phyloP scores from a whole-genome alignment of 352 stramenopile genomes.

The Globisporangium emineosum region DNA sequence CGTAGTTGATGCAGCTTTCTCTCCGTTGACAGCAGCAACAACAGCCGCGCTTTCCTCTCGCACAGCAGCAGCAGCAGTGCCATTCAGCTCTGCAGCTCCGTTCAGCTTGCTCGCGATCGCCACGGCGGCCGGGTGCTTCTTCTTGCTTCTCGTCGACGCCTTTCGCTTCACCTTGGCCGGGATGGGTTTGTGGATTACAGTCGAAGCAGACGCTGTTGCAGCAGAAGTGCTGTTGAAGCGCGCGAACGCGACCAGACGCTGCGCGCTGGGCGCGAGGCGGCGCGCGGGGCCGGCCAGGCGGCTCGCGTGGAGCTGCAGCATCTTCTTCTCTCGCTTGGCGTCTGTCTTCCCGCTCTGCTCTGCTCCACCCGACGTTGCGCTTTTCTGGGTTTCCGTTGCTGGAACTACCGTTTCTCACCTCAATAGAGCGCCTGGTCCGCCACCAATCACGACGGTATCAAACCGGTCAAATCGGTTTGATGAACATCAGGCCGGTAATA shows the following conservation, averaged over 20 bases:
- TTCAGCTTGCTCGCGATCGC: conserved; percentile 23
- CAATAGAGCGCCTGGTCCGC: neutral
- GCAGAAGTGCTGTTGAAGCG: conserved; percentile 17
- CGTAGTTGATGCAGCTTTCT: neutral
- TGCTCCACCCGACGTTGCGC: conserved; percentile 6
- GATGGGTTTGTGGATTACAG: conserved; percentile 19
- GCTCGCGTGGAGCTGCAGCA: conserved; percentile 18
- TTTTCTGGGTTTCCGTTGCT: conserved; percentile 1
- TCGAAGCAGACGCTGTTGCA: neutral
- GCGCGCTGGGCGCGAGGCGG: neutral
- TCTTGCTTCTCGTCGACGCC: conserved; percentile 13
- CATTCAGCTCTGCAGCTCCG: conserved; percentile 8
- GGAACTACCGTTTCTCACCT: neutral
- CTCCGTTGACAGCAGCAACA: neutral
- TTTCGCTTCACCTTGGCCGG: conserved; percentile 24
- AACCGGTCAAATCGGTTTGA: neutral
- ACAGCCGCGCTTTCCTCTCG: neutral
- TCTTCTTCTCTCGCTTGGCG: neutral
- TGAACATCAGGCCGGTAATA: neutral
- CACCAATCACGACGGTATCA: neutral
- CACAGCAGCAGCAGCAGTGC: conserved; percentile 2
- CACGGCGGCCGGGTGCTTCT: conserved; percentile 13
- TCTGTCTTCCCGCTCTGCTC: neutral
- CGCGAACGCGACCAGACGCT: conserved; percentile 4
- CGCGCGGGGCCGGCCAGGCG: conserved; percentile 14